These are phyloP conservation scores for Cyberlindnera samutprakarnensis DNA, from an alignment of 805 yeast genomes.

Conservation along the genomic window DNA sequence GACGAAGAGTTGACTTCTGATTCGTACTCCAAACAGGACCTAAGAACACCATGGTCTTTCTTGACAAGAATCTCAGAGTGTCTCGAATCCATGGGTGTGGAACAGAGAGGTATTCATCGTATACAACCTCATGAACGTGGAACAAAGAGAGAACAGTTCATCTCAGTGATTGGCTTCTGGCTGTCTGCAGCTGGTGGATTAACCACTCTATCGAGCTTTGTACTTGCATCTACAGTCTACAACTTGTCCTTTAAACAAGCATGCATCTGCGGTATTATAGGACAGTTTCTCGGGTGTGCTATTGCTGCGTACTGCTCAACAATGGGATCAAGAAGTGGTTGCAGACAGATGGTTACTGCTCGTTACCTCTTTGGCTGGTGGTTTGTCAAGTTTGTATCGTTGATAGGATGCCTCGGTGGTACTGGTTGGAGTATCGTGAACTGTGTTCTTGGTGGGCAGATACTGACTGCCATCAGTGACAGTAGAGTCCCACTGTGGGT, in stretches of 20 bases:
- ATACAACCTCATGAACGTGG: conserved; percentile 56
- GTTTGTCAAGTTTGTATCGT: conserved; percentile 69
- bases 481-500: conserved; percentile 61
- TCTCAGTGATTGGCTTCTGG: conserved; percentile 69
- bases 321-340: conserved; percentile 87
- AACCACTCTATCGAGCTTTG: conserved; percentile 79
- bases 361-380: conserved; percentile 81
- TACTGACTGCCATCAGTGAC: conserved; percentile 55
- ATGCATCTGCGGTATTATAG: conserved; percentile 54
- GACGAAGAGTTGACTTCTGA: too few relatives aligned
- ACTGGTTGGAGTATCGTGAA: conserved; percentile 87
- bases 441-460: conserved; percentile 83
- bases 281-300: conserved; percentile 60
- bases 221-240: conserved; percentile 67
- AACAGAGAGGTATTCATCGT: conserved; percentile 73
- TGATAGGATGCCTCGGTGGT: conserved; percentile 67
- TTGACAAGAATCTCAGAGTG: conserved; percentile 28
- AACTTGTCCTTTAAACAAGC: conserved; percentile 62
- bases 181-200: conserved; percentile 78
- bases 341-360: conserved; percentile 82
- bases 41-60: not conserved
- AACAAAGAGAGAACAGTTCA: conserved; percentile 12
- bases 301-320: conserved; percentile 78
- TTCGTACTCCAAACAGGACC: not conserved
- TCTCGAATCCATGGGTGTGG: conserved; percentile 58